phyloP scores from a whole-genome alignment of 202 grass and related monocot genomes.

The Dendrocalamus latiflorus region DNA sequence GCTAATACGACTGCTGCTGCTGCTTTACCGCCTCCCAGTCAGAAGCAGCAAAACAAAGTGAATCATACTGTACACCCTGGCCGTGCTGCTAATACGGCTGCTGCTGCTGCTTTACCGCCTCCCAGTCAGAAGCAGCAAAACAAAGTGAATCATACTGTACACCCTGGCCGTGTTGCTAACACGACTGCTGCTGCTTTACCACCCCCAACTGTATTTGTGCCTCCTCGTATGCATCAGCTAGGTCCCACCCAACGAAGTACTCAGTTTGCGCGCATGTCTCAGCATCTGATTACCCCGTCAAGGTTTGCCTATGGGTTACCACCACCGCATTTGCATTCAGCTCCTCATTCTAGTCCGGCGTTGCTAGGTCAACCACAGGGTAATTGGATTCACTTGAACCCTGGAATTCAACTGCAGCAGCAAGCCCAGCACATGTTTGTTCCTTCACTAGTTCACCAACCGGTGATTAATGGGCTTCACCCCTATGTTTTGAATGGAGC shows the following conservation, averaged over 20 bases:
- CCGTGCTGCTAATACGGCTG: no score
- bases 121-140: no score
- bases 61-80: no score
- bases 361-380: conserved; percentile 21
- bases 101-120: no score
- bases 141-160: no score
- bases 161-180: no score
- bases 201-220: not conserved
- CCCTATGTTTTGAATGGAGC: no score
- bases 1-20: not conserved
- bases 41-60: no score
- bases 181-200: not conserved
- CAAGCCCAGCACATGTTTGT: conserved; percentile 23
- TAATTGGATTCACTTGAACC: conserved; percentile 19
- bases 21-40: no score
- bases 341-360: conserved; percentile 12
- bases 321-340: conserved; percentile 2
- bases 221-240: conserved; percentile 19
- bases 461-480: not conserved
- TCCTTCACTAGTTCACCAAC: conserved; percentile 3
- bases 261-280: not conserved
- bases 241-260: not conserved
- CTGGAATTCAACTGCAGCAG: conserved; percentile 25
- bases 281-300: not conserved
- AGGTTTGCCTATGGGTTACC: conserved; percentile 17